Conservation (phyloP, 2,329 filamentous ascomycete species). For the Torrubiellomyces zombiae region DNA sequence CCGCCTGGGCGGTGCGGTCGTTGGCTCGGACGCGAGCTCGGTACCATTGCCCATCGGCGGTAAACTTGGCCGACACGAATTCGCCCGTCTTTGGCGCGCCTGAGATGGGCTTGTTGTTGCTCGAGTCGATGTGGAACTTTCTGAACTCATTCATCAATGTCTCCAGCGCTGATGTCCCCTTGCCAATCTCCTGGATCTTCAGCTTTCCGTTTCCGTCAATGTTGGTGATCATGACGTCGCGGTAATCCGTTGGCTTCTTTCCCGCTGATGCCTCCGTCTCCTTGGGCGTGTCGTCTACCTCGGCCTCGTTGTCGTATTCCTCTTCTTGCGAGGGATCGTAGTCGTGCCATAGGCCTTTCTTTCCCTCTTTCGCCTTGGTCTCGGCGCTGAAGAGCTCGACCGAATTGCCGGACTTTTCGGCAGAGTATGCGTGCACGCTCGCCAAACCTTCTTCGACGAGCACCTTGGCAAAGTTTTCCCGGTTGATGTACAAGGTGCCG, state of each 20-base stretch:
- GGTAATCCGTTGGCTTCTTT: constrained; percentile 67
- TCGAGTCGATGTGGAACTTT: constrained; percentile 71
- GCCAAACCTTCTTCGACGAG: constrained; percentile 90
- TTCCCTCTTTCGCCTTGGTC: constrained; percentile 71
- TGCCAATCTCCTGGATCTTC: constrained; percentile 82
- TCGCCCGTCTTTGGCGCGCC: constrained; percentile 80
- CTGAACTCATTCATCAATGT: constrained; percentile 83
- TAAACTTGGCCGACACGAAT: constrained; percentile 80
- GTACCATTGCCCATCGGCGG: constrained; percentile 84
- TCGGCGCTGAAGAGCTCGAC: constrained; percentile 78
- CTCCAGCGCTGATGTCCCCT: constrained; percentile 70
- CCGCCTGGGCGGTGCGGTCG: constrained; percentile 74
- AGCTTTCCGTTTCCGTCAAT: constrained; percentile 68
- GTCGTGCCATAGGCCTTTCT: constrained; percentile 82
- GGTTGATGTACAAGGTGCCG: constrained; percentile 80
- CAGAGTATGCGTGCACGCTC: constrained; percentile 83
- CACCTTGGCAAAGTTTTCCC: constrained; percentile 87
- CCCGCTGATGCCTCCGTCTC: constrained; percentile 35
- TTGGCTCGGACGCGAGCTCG: constrained; percentile 81
- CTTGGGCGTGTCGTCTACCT: constrained; percentile 32
- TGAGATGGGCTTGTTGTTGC: constrained; percentile 58
- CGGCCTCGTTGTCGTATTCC: constrained; percentile 34
- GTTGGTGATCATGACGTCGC: constrained; percentile 83
- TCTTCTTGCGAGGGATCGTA: constrained; percentile 83
- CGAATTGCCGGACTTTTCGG: constrained; percentile 84